These are phyloP conservation scores for Silene vulgaris DNA, from an alignment of 179 eudicot species.

Conservation along the genomic window DNA sequence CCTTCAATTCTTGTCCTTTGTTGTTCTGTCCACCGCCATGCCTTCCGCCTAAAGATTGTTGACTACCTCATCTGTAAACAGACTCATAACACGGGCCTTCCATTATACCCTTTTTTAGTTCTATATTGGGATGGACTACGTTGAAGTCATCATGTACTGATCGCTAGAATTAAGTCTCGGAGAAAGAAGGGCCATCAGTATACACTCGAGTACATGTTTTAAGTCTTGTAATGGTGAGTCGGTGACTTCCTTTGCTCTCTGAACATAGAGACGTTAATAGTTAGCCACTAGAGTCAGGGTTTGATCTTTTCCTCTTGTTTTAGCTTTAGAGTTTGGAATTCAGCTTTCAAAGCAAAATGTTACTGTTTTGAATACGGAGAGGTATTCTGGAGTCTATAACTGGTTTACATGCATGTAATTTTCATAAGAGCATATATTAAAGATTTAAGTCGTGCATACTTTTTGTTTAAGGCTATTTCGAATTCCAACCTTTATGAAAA, in stretches of 20 bases:
- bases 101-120: background rate
- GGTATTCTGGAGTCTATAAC: background rate
- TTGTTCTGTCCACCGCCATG: conserved; percentile 69
- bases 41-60: conserved; percentile 42
- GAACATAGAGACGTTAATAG: background rate
- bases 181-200: conserved; percentile 9
- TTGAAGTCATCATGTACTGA: conserved; percentile 23
- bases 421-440: background rate
- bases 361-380: background rate
- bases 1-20: conserved; percentile 55
- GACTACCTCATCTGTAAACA: conserved; percentile 30
- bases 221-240: conserved; percentile 16
- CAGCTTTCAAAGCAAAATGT: background rate
- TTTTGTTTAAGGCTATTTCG: no score
- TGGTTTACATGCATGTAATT: background rate
- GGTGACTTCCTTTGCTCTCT: conserved; percentile 3
- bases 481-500: background rate
- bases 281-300: background rate
- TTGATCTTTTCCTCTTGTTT: background rate
- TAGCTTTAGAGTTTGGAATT: background rate
- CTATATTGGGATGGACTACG: conserved; percentile 6
- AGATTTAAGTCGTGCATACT: no score
- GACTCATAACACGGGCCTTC: conserved; percentile 16
- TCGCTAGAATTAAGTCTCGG: conserved; percentile 10
- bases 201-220: conserved; percentile 8